Base-by-base conservation (phyloP, 345 rosid species). In the Arabidopsis arenosa region DNA sequence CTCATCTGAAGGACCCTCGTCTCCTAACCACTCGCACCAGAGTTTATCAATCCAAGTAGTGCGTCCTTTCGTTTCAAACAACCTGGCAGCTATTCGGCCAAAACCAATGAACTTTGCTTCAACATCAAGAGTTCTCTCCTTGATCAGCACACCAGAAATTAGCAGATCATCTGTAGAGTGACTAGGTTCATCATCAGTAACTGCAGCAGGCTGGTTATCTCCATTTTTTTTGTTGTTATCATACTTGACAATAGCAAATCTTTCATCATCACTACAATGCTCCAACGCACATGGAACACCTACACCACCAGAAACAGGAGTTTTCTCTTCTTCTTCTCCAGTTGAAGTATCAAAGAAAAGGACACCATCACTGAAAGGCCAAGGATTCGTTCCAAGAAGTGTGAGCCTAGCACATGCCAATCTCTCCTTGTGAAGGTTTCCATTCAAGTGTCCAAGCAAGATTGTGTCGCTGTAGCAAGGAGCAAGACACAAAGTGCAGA, bases 21-120 rank as follows among this genome's bases (percentile, higher is more conserved):
- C 78, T 55, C 93, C 96, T 63, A 91, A 66, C 95, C 98, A 96
- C 83, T 93, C 96, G 70, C 99, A 96, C 99, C 99, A 93, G 54
- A 93, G 77, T 72, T 86, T 87, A 59, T 79, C 70, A 51, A 89
- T 76, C 79, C 75, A 84, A 63, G 68, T 70, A 9, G 81, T 35
- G 28, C 60, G 68, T n/a, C 80, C 82, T 80, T 76, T 85, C 47
- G 73, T 82, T 84, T 82, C 83, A 56, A 55, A 49, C 63, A 85
- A 68, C 80, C 89, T 84, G 1, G 85, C 89, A 74, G 91, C 86
- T 72, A 91, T 89, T 57, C 64, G 72, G 51, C 92, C 93, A 70
- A 77, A 63, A 32, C 96, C 98, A 37, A 80, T 54, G 37, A 83
- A 82, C 62, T 69, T 87, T 45, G 85, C 94, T 44, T 81, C 85